Conservation (phyloP, 106 monocot species). For the Xerophyta viscosa region DNA sequence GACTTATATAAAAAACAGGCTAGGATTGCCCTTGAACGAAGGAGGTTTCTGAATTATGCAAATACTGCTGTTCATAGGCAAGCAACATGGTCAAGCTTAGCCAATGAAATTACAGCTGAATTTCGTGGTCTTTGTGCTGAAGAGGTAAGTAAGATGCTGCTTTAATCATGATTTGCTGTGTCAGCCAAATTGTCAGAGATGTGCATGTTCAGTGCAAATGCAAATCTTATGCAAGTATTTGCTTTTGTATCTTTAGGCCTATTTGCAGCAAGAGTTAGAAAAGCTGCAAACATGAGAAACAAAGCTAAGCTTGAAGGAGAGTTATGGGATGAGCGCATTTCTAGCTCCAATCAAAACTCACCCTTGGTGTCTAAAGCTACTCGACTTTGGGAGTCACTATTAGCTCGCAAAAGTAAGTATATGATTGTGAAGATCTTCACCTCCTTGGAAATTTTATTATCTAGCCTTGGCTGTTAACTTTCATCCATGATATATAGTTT, state of each 20-base stretch:
- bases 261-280: slow-evolving; percentile 95
- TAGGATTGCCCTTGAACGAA: slow-evolving; percentile 90
- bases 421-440: background rate
- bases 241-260: slow-evolving; percentile 46
- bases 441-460: background rate
- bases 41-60: slow-evolving; percentile 92
- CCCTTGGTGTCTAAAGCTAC: slow-evolving; percentile 91
- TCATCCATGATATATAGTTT: too few relatives aligned
- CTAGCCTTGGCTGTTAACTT: background rate
- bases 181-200: background rate
- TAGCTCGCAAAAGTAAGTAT: slow-evolving; percentile 78
- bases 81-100: slow-evolving; percentile 83
- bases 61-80: slow-evolving; percentile 86
- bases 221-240: background rate
- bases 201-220: background rate
- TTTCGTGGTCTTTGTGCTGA: slow-evolving; percentile 97
- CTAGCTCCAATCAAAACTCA: slow-evolving; percentile 64
- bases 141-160: slow-evolving; percentile 49
- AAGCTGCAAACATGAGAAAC: slow-evolving; percentile 88
- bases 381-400: slow-evolving; percentile 90
- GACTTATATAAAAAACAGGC: slow-evolving; percentile 42
- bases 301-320: slow-evolving; percentile 91
- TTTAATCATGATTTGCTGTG: too few relatives aligned
- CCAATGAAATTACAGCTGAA: slow-evolving; percentile 97
- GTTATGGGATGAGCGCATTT: slow-evolving; percentile 79